phyloP scores from a whole-genome alignment of 1,284 basidiomycete species.

The Pseudozyma sp. region DNA sequence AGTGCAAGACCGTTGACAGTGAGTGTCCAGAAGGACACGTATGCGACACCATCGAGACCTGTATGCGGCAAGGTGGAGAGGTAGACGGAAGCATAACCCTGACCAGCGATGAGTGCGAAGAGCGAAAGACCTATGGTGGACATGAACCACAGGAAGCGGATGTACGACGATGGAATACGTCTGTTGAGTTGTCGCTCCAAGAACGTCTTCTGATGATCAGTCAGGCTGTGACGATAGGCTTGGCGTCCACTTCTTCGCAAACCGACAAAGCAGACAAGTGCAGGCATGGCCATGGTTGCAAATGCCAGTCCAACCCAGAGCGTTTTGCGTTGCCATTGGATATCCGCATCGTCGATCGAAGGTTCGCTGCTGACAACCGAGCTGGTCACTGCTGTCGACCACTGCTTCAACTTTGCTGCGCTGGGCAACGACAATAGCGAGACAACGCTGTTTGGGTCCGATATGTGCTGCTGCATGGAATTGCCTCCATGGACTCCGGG shows the following conservation, averaged over 20 bases:
- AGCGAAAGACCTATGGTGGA: constrained; percentile 72
- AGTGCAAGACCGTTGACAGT: constrained; percentile 72
- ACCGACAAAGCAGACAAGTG: constrained; percentile 68
- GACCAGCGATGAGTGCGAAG: constrained; percentile 74
- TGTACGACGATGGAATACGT: constrained; percentile 73
- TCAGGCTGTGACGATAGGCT: constrained; percentile 67
- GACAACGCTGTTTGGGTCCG: neutral
- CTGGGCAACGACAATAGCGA: constrained; percentile 23
- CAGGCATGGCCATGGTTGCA: constrained; percentile 73
- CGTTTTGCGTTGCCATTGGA: constrained; percentile 75
- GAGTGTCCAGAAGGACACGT: constrained; percentile 73
- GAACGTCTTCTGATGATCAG: constrained; percentile 70
- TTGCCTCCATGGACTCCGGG: constrained; percentile 1
- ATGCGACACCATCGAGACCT: constrained; percentile 73
- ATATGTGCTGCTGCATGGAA: neutral
- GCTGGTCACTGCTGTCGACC: constrained; percentile 8
- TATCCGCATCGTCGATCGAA: constrained; percentile 55
- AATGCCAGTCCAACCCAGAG: constrained; percentile 74
- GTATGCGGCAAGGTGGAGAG: constrained; percentile 73
- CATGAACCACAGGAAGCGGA: constrained; percentile 75
- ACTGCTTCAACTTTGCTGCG: constrained; percentile 18
- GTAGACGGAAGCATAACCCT: constrained; percentile 74
- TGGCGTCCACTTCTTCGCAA: constrained; percentile 63
- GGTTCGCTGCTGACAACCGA: constrained; percentile 12
- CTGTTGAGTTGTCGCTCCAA: constrained; percentile 71